Evolutionary conservation across 2,329 filamentous ascomycete species (phyloP), one percentile per base, ranked within the genome.

Genomic region (Ophiostoma sp.): DNA sequence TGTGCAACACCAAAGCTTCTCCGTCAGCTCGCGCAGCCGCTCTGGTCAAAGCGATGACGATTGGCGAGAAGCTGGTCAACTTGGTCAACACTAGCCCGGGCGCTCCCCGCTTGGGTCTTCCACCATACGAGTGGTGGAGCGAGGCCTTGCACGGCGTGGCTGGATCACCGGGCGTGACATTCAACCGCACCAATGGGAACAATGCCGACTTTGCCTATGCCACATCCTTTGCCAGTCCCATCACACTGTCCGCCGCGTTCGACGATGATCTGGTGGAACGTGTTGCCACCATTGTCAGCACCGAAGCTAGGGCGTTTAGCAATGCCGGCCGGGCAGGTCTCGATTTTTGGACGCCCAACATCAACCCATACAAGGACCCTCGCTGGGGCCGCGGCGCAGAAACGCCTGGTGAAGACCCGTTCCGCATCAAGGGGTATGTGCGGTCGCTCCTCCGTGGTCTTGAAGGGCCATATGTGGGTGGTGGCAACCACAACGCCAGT

Each of bases 281-380:
- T 0, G 75, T 81, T 8, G 76, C 71, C 1, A 70, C 70, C 2
- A 59, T 72, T 1, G 66, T 81, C 17, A 78, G 80, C 61, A 79
- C 77, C 6, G 80, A 82, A 69, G 79, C 79, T 19, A 77, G 80
- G 36, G 80, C 80, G 1, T 82, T 78, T 28, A 77, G 77, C 74
- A 82, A 82, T 69, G 76, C 68, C 22, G 78, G 78, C 11, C 75
- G 76, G 12, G 78, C 80, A 4, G 79, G 79, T 0, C 79, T 89
- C 5, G 85, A 90, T 78, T 89, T 84, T 77, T 91, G 88, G 86
- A 89, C 90, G 0, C 90, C 90, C 0, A 91, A 92, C 77, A 89
- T 92, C 79, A 92, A 91, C 76, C 85, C 87, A 0, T 91, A 87
- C 81, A 86, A 86, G 57, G 88, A 90, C 77, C 89, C 89, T 0